A percentile compares a stretch with the other conserved stretches of the same genome.
phyloP scores from a whole-genome alignment of 1,284 basidiomycete genomes.

The Irpex rosettiformis region DNA sequence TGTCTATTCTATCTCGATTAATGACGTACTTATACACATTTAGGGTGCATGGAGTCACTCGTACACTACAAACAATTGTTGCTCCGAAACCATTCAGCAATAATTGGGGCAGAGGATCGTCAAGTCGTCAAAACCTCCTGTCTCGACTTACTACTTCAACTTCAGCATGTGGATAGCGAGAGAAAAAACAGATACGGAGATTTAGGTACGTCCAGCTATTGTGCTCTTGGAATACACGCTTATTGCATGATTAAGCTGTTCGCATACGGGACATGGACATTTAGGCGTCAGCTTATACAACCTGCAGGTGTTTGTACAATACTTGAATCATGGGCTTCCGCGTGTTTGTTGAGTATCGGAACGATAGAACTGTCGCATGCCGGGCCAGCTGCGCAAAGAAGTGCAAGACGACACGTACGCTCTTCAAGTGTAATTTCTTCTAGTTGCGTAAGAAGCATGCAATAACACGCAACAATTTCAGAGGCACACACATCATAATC shows the following conservation, averaged over 20 bases:
- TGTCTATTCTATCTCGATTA: not conserved
- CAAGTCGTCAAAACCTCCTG: conserved; percentile 45
- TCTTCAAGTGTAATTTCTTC: too few species aligned
- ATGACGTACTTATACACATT: not conserved
- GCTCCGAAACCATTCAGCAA: conserved; percentile 37
- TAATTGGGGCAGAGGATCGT: conserved; percentile 29
- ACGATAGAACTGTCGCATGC: too few species aligned
- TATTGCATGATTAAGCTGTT: not conserved
- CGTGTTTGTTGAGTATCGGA: too few species aligned
- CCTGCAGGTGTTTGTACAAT: too few species aligned
- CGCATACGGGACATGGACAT: not conserved
- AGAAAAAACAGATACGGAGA: conserved; percentile 62
- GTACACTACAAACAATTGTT: conserved; percentile 74
- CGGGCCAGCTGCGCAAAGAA: too few species aligned
- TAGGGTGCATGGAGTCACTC: conserved; percentile 94
- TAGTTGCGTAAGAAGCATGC: too few species aligned
- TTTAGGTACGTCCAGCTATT: conserved; percentile 41
- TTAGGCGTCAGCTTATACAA: too few species aligned
- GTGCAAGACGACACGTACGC: too few species aligned
- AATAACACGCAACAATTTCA: too few species aligned
- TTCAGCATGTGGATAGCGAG: conserved; percentile 57
- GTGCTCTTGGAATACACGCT: not conserved
- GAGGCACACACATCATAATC: too few species aligned
- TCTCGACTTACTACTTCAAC: conserved; percentile 43
- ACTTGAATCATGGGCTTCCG: too few species aligned